A percentile compares a stretch with the other conserved stretches of the same genome.
Evolutionary conservation across 1,284 basidiomycete genomes (phyloP).

Genomic region (Irpex lacteus): DNA sequence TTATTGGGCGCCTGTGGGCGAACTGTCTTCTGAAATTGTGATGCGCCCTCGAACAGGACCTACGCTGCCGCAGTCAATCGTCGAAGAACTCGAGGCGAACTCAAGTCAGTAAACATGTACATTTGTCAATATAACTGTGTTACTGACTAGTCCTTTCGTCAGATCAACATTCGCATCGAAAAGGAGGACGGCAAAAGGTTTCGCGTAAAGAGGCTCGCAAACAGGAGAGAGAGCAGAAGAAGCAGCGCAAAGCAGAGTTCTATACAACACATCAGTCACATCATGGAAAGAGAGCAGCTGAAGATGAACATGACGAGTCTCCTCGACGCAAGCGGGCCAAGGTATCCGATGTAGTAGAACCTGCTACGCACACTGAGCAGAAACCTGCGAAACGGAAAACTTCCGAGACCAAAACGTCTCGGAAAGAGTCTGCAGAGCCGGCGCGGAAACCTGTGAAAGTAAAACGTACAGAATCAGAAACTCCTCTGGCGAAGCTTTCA

Average conservation of each 20-base stretch:
- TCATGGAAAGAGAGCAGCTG: constrained; percentile 11
- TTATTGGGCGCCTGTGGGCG: not conserved
- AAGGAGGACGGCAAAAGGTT: constrained; percentile 23
- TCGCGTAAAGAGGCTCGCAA: constrained; percentile 67
- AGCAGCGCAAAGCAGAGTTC: constrained; percentile 57
- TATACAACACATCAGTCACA: constrained; percentile 34
- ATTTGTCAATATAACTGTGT: not conserved
- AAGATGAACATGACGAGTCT: constrained; percentile 18
- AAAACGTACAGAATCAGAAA: constrained; percentile 14
- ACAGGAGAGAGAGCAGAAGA: constrained; percentile 52
- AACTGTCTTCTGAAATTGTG: not conserved
- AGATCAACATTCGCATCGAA: constrained; percentile 11
- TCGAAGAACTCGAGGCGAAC: constrained; percentile 7
- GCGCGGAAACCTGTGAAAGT: constrained; percentile 1
- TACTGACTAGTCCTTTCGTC: not conserved
- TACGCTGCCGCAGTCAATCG: constrained; percentile 4
- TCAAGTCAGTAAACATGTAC: not conserved
- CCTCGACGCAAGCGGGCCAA: constrained; percentile 19
- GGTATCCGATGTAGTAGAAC: not conserved
- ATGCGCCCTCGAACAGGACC: constrained; percentile 8
- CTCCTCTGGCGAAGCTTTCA: constrained; percentile 35
- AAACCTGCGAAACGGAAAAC: constrained; percentile 6
- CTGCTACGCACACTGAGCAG: not conserved
- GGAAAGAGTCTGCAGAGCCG: not conserved
- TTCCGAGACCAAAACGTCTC: not conserved